These are phyloP conservation scores for Penicillium sp. DNA, from an alignment of 2,329 filamentous ascomycete genomes.

Conservation along the genomic window DNA sequence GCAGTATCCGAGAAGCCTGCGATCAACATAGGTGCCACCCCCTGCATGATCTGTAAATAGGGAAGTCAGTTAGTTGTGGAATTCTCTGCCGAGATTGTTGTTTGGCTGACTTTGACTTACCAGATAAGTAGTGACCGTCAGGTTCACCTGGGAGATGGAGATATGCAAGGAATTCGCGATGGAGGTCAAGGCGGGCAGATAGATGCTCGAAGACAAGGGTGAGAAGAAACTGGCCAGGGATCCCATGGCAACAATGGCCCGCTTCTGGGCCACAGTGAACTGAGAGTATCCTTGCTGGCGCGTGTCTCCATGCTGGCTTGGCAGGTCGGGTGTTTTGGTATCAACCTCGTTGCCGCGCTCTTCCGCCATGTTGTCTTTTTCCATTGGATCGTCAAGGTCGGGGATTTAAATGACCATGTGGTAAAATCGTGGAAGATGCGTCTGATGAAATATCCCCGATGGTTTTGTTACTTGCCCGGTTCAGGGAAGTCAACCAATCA, in stretches of 20 bases:
- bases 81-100: not conserved
- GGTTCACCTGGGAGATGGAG: conserved; percentile 39
- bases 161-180: conserved; percentile 35
- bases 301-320: not conserved
- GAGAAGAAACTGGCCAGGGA: conserved; percentile 27
- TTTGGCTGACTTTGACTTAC: conserved; percentile 18
- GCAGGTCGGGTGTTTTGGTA: not conserved
- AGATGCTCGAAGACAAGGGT: conserved; percentile 30
- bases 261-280: conserved; percentile 21
- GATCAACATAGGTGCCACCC: conserved; percentile 40
- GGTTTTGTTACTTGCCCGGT: not conserved
- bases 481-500: conserved; percentile 5
- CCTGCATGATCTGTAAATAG: conserved; percentile 16
- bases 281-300: conserved; percentile 1
- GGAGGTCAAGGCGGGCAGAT: conserved; percentile 31
- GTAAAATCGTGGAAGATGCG: not conserved
- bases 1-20: conserved; percentile 54
- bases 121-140: conserved; percentile 46
- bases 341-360: not conserved
- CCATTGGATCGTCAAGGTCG: not conserved
- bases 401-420: conserved; percentile 3
- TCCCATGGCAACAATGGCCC: conserved; percentile 17
- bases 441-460: not conserved
- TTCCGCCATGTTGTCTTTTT: not conserved
- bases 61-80: not conserved